Conservation (phyloP, 176 grass and related monocot species). For the Carex kokanica region DNA sequence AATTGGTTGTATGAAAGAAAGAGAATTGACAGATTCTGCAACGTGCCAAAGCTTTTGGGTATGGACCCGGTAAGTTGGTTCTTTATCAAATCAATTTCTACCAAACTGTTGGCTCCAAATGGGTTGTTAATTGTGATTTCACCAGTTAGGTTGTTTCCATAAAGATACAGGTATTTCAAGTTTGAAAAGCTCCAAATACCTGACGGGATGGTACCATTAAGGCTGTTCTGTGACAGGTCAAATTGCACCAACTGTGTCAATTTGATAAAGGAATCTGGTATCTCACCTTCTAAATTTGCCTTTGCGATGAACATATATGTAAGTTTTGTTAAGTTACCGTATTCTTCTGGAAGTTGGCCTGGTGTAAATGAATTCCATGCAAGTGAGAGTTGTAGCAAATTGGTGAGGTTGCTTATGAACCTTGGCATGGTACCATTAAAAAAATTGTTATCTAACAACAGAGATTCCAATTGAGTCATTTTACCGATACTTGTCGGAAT, state of each 20-base stretch:
- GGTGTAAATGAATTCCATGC: slow-evolving; percentile 28
- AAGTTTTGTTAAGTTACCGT: slow-evolving; percentile 40
- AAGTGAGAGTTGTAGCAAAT: slow-evolving; percentile 26
- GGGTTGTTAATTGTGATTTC: slow-evolving; percentile 18
- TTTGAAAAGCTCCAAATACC: slow-evolving; percentile 55
- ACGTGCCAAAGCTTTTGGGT: slow-evolving; percentile 49
- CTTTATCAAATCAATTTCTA: slow-evolving; percentile 17
- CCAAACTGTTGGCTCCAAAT: slow-evolving; percentile 38
- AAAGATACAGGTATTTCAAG: slow-evolving; percentile 18
- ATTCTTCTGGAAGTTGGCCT: slow-evolving; percentile 37
- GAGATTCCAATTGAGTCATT: slow-evolving; percentile 25
- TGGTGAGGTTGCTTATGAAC: slow-evolving; percentile 45
- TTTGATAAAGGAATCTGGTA: slow-evolving; percentile 34
- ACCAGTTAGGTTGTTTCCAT: slow-evolving; percentile 25
- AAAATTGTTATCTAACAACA: slow-evolving; percentile 28
- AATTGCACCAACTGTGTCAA: slow-evolving; percentile 35
- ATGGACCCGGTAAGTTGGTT: slow-evolving; percentile 55
- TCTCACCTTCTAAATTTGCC: slow-evolving; percentile 34
- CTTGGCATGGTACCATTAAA: slow-evolving; percentile 36
- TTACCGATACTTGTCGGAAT: slow-evolving; percentile 42
- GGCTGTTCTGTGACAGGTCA: slow-evolving; percentile 19
- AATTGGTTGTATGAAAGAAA: slow-evolving; percentile 40
- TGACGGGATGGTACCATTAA: slow-evolving; percentile 46
- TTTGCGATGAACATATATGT: background rate
- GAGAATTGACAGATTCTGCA: slow-evolving; percentile 29